Conservation (phyloP, 2,329 filamentous ascomycete genomes). For the Penicillium oxalicum region DNA sequence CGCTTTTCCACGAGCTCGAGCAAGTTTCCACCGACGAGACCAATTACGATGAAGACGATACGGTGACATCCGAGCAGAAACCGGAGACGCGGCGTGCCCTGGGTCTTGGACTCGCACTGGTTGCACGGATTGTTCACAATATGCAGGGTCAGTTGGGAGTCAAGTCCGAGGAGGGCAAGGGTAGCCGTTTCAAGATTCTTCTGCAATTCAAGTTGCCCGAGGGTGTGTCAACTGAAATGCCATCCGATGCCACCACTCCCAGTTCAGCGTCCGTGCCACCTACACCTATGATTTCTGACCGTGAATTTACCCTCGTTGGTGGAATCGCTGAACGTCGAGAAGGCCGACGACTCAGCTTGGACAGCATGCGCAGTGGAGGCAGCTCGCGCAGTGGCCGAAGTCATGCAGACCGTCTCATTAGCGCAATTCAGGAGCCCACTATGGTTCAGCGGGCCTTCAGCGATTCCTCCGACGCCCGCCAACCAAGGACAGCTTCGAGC, state of each 20-base stretch:
- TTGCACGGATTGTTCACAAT: constrained; percentile 79
- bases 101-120: constrained; percentile 78
- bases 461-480: constrained; percentile 8
- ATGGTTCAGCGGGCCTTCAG: constrained; percentile 12
- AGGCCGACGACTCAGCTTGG: constrained; percentile 17
- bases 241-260: background rate
- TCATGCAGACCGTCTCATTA: constrained; percentile 39
- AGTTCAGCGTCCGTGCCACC: constrained; percentile 20
- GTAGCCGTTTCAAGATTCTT: constrained; percentile 75
- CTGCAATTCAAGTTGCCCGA: constrained; percentile 64
- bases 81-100: constrained; percentile 46
- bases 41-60: constrained; percentile 32
- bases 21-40: constrained; percentile 57
- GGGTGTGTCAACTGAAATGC: constrained; percentile 1
- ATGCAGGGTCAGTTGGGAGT: constrained; percentile 84
- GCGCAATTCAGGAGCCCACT: constrained; percentile 37
- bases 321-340: constrained; percentile 15
- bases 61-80: constrained; percentile 18
- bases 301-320: constrained; percentile 37
- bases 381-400: constrained; percentile 34
- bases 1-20: constrained; percentile 56
- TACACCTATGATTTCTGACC: constrained; percentile 23
- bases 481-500: constrained; percentile 4
- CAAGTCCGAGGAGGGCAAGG: constrained; percentile 75
- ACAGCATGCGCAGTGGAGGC: constrained; percentile 28